Evolutionary conservation across 2,329 filamentous ascomycete species (phyloP), one percentile per base, ranked within the genome.

Genomic region (Epichloe coenophiala): DNA sequence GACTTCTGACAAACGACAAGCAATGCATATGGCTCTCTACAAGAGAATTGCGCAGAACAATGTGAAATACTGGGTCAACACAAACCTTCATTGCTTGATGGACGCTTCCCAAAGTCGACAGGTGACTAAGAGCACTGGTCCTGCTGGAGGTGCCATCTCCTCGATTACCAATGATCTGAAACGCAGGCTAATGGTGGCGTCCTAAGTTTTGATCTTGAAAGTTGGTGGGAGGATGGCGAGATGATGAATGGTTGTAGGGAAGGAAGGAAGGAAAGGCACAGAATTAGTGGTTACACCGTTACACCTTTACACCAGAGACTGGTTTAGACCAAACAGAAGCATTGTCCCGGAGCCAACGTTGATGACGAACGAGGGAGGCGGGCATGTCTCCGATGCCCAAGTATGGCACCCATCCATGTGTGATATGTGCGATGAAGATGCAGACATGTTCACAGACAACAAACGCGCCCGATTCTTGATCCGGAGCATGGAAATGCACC

Each of bases 1-100:
- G 85, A 70, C 79, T 0, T 66, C 74, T 1, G 76, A 81, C 12
- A 74, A 81, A 57, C 84, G 85, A 54, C 52, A 49, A 38, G 43
- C 39, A 12, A 53, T 49, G 49, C 45, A 48, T 19, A 47, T 44
- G 27, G 52, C 52, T 7, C 42, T 53, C 11, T 51, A 53, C 17
- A 39, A 36, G 33, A 33, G 49, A 36, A 43, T 51, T 23, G 40
- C 49, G 12, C 36, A 53, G 8, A 45, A 44, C 5, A 46, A 53
- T 39, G 52, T 53, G 4, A 38, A 35, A 15, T 13, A 51, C 37
- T 53, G 51, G 51, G 19, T 48, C 19, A 47, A 38, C 5, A 49
- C 36, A 8, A 31, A 35, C 4, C 41, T 53, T 4, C 5, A 11
- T 27, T 38, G 49, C 36, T 17, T 53, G 49, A 47, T 44, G 46